Evolutionary conservation across 1,284 basidiomycete genomes (phyloP).

Genomic region (Microbotryum silenes-acaulis): DNA sequence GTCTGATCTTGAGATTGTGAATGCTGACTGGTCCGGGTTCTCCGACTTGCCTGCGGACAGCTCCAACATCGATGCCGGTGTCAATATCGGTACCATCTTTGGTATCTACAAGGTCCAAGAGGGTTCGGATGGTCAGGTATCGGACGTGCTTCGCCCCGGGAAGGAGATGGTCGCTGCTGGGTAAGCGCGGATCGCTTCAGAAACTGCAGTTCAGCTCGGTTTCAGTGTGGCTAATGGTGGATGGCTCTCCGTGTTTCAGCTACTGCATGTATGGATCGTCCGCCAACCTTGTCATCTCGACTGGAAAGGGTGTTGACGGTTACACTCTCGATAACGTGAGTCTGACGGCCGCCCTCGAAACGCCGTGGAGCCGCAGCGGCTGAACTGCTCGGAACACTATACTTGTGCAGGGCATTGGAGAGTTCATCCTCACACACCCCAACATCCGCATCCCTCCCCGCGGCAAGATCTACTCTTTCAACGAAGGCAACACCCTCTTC

Average conservation of each 20-base stretch:
- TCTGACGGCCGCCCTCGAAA: neutral
- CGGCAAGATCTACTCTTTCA: constrained; percentile 99
- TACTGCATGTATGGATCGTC: constrained; percentile 84
- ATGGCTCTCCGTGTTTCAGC: constrained; percentile 10
- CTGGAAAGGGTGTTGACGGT: constrained; percentile 92
- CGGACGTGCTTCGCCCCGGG: constrained; percentile 88
- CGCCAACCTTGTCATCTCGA: constrained; percentile 91
- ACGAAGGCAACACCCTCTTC: constrained; percentile 94
- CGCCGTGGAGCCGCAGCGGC: no score
- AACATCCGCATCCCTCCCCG: constrained; percentile 87
- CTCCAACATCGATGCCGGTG: constrained; percentile 99
- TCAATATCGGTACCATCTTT: constrained; percentile 99
- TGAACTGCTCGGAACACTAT: neutral
- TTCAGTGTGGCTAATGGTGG: constrained; percentile 4
- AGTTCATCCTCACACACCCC: constrained; percentile 98
- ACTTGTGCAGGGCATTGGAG: constrained; percentile 61
- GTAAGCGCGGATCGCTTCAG: constrained; percentile 66
- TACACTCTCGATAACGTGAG: constrained; percentile 84
- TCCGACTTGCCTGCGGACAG: constrained; percentile 41
- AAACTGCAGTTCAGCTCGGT: constrained; percentile 35
- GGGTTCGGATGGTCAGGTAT: constrained; percentile 66
- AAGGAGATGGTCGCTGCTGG: constrained; percentile 97
- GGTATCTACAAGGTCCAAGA: constrained; percentile 81
- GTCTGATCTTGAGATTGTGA: neutral
- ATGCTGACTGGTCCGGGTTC: neutral